Base-by-base conservation (phyloP, 371 early-diverging fungal genomes). In the Chytridium lagenaria region DNA sequence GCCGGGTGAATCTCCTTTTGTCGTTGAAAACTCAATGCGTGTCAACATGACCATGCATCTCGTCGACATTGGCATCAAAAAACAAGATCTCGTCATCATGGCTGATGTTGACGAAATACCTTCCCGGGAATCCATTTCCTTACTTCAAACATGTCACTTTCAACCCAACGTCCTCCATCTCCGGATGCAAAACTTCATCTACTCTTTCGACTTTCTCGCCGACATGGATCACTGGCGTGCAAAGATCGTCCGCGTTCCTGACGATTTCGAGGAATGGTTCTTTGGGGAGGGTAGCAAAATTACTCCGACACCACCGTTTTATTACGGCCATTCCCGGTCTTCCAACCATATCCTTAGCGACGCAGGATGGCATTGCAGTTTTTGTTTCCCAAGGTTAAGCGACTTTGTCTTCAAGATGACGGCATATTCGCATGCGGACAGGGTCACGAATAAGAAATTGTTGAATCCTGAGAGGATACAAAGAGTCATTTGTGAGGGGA, bases 191-290 rank as follows among this genome's bases (percentile, higher is more conserved):
- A 83, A 84, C 66, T 89, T 84, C 74, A 37, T 89, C 3, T 89
- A 87, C 78, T 85, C 85, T 34, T 89, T 82, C 73, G 88, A 87
- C 67, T 89, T 87, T 57, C 71, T 73, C 30, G 23, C 76, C n/a
- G 85, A 86, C 63, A 69, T 61, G 31, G 70, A 74, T 19, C 83
- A 77, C 40, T 89, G 86, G 86, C 80, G 84, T 39, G 83, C 86
- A 5, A 80, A 82, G 72, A 75, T 82, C 22, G 78, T 79, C 28
- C 76, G 70, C 31, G 85, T 79, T 61, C 36, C 50, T 33, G 68
- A 74, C 30, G 79, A 67, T 31, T 63, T 63, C 36, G 7, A 57
- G 15, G 30, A 57, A 7, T 57, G 57, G 57, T 57, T 22, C 26
- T 30, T 15, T 10, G 63, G 36, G 12, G 55, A 55, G 10, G 23